Evolutionary conservation across 306 rosid species (phyloP).

Genomic region (Carpinus viminea): DNA sequence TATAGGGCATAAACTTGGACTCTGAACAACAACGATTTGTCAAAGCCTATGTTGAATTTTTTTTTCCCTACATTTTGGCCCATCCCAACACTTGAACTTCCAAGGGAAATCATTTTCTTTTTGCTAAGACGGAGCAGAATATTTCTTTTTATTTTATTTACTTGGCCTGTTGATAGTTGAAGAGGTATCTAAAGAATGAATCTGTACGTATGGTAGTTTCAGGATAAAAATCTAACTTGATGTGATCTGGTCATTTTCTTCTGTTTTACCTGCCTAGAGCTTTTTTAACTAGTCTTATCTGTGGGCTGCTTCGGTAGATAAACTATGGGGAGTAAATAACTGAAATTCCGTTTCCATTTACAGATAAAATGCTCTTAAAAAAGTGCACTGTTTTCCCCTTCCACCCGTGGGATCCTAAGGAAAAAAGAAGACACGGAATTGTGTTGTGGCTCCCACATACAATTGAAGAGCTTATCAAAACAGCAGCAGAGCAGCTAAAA

Average conservation of each 20-base stretch:
- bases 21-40: neutral
- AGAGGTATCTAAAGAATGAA: neutral
- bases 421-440: conserved; percentile 64
- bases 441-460: conserved; percentile 74
- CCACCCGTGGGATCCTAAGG: conserved; percentile 82
- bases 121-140: neutral
- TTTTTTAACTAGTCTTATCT: neutral
- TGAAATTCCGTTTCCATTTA: conserved; percentile 17
- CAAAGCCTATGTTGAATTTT: neutral
- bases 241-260: neutral
- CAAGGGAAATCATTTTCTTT: neutral
- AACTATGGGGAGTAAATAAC: neutral
- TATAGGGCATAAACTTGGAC: neutral
- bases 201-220: neutral
- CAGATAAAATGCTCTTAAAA: conserved; percentile 64
- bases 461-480: conserved; percentile 61
- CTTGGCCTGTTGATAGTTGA: neutral
- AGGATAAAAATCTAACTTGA: neutral
- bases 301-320: conserved; percentile 4
- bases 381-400: conserved; percentile 88
- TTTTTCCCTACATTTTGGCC: neutral
- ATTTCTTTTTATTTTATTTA: neutral
- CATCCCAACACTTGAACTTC: neutral
- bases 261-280: conserved; percentile 5
- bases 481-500: conserved; percentile 51